These are phyloP conservation scores for Spergularia marina DNA, from an alignment of 148 eudicot genomes.

Conservation along the genomic window DNA sequence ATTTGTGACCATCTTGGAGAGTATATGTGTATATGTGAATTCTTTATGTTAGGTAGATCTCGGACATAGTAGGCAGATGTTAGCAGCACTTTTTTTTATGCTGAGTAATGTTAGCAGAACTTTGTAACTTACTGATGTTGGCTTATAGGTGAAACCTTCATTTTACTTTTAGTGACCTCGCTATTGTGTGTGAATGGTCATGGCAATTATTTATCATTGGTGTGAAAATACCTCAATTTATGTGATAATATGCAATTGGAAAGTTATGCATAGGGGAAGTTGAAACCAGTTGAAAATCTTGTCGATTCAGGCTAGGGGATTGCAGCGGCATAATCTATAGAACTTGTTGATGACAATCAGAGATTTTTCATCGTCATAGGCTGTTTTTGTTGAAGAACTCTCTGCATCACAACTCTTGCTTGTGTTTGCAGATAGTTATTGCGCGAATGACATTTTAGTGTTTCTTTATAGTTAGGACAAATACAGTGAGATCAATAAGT, in stretches of 20 bases:
- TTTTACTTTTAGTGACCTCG: too few relatives aligned
- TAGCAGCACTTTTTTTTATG: too few relatives aligned
- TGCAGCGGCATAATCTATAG: neutral
- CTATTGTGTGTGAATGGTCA: too few relatives aligned
- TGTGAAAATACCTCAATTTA: neutral
- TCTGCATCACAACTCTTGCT: conserved; percentile 6
- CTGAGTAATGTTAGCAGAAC: too few relatives aligned
- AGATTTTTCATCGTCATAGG: neutral
- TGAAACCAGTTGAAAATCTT: neutral
- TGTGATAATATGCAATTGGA: neutral
- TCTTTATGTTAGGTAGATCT: too few relatives aligned
- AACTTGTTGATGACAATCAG: neutral
- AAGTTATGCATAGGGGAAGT: neutral
- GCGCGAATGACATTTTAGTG: neutral
- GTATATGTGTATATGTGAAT: too few relatives aligned
- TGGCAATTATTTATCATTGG: too few relatives aligned
- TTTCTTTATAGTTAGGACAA: neutral
- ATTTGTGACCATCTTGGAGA: too few relatives aligned
- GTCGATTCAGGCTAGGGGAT: neutral
- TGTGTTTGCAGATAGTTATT: conserved; percentile 8
- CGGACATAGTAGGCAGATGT: too few relatives aligned
- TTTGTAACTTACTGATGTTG: too few relatives aligned
- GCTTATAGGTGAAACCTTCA: too few relatives aligned
- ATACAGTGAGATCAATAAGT: neutral
- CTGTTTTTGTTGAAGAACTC: neutral